Evolutionary conservation across 495 filamentous ascomycete genomes (phyloP).

Genomic region (Penicillium taxi): DNA sequence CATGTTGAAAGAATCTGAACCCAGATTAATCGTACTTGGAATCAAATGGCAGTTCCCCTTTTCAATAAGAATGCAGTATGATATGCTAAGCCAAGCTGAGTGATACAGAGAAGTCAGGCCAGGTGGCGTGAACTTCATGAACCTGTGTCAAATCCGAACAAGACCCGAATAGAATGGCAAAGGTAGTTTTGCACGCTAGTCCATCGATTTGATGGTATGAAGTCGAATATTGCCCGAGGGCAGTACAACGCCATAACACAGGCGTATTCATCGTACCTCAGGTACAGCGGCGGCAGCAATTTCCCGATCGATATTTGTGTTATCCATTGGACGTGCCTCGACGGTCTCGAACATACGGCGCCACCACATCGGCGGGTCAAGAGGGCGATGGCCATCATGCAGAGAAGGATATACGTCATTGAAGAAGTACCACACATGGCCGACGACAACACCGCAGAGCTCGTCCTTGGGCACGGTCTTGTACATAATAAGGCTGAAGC

Average conservation of each 20-base stretch:
- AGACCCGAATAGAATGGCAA: too few species aligned
- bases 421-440: slow-evolving; percentile 98
- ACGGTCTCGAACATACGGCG: slow-evolving; percentile 65
- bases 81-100: too few species aligned
- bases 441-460: slow-evolving; percentile 84
- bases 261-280: slow-evolving; percentile 28
- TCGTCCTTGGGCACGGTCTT: slow-evolving; percentile 88
- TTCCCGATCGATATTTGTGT: slow-evolving; percentile 28
- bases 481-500: slow-evolving; percentile 77
- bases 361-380: slow-evolving; percentile 93
- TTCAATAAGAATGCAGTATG: too few species aligned
- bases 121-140: neutral
- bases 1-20: too few species aligned
- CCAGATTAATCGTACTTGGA: too few species aligned
- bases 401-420: slow-evolving; percentile 90
- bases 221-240: neutral
- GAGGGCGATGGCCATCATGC: slow-evolving; percentile 72
- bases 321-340: slow-evolving; percentile 20
- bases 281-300: slow-evolving; percentile 35
- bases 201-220: neutral
- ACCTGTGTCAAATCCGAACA: neutral
- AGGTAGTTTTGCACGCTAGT: too few species aligned
- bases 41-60: neutral
- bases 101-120: too few species aligned
- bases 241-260: neutral